phyloP scores from a whole-genome alignment of 306 rosid genomes.

The Quercus variabilis region DNA sequence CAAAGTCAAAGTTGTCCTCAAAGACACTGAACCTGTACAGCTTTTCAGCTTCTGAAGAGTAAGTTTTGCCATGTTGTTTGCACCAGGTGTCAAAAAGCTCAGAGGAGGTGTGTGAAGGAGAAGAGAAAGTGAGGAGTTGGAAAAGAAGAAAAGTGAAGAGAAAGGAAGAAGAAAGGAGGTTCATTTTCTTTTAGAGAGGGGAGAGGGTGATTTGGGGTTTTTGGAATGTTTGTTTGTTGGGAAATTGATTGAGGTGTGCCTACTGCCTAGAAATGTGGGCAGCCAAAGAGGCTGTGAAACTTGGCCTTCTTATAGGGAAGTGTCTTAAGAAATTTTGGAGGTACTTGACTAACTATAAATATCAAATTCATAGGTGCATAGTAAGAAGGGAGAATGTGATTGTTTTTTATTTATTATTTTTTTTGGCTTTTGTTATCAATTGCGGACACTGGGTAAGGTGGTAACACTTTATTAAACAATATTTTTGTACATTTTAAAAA shows the following conservation, averaged over 20 bases:
- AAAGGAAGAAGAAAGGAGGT: background rate
- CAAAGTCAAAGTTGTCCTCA: constrained; percentile 56
- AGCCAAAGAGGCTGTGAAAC: background rate
- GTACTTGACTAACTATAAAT: too few species aligned
- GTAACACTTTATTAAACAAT: too few species aligned
- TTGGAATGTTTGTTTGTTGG: too few species aligned
- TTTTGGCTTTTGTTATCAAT: too few species aligned
- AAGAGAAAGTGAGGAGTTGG: constrained; percentile 10
- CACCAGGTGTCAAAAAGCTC: constrained; percentile 69
- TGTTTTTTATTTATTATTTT: too few species aligned
- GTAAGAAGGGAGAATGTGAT: too few species aligned
- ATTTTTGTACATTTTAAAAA: too few species aligned
- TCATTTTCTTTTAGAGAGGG: constrained; percentile 1
- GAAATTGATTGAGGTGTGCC: too few species aligned
- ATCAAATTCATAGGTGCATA: too few species aligned
- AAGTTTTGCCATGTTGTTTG: constrained; percentile 54
- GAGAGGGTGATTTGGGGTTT: background rate
- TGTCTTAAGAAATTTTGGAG: too few species aligned
- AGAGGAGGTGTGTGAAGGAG: constrained; percentile 36
- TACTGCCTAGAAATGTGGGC: background rate
- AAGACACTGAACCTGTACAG: constrained; percentile 57
- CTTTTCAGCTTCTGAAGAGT: constrained; percentile 55
- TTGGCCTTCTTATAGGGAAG: background rate
- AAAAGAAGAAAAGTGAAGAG: constrained; percentile 20
- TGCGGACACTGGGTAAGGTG: too few species aligned